Evolutionary conservation across 306 rosid species (phyloP).

Genomic region (Cucurbita ficifolia): DNA sequence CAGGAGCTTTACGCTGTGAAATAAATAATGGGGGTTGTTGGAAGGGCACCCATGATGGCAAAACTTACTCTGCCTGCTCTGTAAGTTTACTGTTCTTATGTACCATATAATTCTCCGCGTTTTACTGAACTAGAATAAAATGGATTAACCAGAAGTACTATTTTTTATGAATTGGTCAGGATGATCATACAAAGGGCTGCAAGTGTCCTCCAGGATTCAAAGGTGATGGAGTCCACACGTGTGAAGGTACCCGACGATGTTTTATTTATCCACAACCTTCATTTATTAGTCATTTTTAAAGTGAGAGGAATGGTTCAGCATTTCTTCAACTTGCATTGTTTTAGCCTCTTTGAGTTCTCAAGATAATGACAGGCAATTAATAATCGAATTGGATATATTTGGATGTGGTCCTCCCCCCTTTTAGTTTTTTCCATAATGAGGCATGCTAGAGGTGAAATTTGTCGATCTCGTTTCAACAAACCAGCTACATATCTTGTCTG

Average conservation of each 20-base stretch:
- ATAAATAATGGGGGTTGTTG: slow-evolving; percentile 95
- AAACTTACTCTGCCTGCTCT: slow-evolving; percentile 62
- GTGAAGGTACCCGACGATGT: slow-evolving; percentile 49
- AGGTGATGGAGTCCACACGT: slow-evolving; percentile 63
- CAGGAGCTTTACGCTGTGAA: slow-evolving; percentile 67
- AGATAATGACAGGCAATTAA: not conserved
- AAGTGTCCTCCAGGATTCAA: slow-evolving; percentile 76
- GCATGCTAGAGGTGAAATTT: not conserved
- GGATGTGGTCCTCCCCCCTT: not conserved
- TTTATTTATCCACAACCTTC: not conserved
- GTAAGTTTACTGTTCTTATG: slow-evolving; percentile 30
- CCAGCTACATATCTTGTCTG: not conserved
- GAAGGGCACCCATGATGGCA: slow-evolving; percentile 38
- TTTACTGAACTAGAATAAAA: not conserved
- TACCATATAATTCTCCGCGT: not conserved
- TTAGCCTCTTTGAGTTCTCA: not conserved
- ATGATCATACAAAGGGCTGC: slow-evolving; percentile 59
- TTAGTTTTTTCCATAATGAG: not conserved
- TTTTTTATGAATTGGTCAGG: slow-evolving; percentile 28
- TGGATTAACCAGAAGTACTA: not conserved
- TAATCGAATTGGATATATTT: not conserved
- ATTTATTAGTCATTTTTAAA: not conserved
- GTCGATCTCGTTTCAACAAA: not conserved
- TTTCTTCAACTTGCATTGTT: not conserved
- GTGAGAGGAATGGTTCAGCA: not conserved